Evolutionary conservation across 2,329 filamentous ascomycete species (phyloP), one percentile per base, ranked within the genome.

Genomic region (Blumeriella jaapii): DNA sequence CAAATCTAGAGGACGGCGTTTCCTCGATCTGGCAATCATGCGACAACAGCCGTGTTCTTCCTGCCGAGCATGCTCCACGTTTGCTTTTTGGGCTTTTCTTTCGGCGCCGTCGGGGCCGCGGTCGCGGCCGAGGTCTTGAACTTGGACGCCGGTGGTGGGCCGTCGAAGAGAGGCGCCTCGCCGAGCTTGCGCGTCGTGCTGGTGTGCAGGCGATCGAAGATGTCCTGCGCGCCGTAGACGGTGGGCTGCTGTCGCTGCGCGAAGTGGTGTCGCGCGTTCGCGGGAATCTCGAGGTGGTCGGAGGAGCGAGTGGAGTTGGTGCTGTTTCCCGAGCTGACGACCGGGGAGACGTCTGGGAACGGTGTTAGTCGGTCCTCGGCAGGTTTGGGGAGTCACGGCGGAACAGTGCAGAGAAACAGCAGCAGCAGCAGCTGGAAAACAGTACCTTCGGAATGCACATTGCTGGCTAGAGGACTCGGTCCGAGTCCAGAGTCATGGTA

Each of bases 201-300:
- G 17, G 44, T 56, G 40, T 56, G 54, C n/a, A 56, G 34, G 5
- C 45, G 44, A 14, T 48, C 39, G 28, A 56, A 52, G n/a, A 54
- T 45, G 37, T 55, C 48, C 28, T 49, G 36, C 25, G 52, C 47
- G 11, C 32, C 34, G 29, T 49, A 52, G 6, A 50, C 41, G 16
- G 31, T 44, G 7, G 47, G 36, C 24, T 53, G 46, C 12, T 12
- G 19, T 25, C 43, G 46, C 34, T 41, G 40, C 11, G 28, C 24
- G n/a, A 40, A 41, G 18, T 11, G 29, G 11, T 33, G 39, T 4
- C 42, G 38, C 17, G 24, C 11, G 25, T 41, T 38, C 22, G 30
- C 24, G 24, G 28, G 20, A 8, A 53, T 50, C 19, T 53, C 47
- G 8, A 54, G 45, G 22, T 47, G 37, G 4, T 53, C 50, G 10